These are phyloP conservation scores for Babesia bovis DNA, from an alignment of 169 alveolate species.

Conservation along the genomic window DNA sequence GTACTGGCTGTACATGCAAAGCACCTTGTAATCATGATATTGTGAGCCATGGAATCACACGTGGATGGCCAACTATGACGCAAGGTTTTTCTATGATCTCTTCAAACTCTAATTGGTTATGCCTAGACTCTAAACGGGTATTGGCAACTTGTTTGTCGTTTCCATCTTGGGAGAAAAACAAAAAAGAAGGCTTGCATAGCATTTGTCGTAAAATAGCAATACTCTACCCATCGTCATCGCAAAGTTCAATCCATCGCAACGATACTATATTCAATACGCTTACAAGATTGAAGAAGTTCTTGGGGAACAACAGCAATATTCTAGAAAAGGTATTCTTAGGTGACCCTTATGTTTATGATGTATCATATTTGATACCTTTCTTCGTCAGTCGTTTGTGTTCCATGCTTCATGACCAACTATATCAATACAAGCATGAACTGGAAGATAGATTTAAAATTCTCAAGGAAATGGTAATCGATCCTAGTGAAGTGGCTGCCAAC, in stretches of 20 bases:
- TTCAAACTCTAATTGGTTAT: conserved; percentile 10
- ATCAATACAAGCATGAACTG: conserved; percentile 15
- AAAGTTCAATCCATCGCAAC: not conserved
- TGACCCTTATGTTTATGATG: conserved; percentile 32
- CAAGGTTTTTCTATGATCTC: conserved; percentile 7
- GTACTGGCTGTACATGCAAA: not conserved
- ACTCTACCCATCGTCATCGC: conserved; percentile 19
- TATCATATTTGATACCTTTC: conserved; percentile 25
- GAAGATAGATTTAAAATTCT: not conserved
- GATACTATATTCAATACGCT: conserved; percentile 23
- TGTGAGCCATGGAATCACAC: conserved; percentile 11
- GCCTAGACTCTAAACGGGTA: conserved; percentile 17
- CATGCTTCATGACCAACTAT: conserved; percentile 28
- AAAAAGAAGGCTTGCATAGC: not conserved
- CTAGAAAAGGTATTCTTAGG: conserved; percentile 19
- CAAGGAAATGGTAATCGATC: not conserved
- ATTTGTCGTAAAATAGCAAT: conserved; percentile 23
- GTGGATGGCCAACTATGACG: conserved; percentile 27
- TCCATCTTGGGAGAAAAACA: not conserved
- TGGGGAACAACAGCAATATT: conserved; percentile 2
- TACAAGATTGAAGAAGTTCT: conserved; percentile 17
- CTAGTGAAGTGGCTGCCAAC: not conserved
- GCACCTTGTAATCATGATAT: not conserved
- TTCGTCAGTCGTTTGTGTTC: conserved; percentile 26
- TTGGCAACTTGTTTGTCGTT: not conserved